Evolutionary conservation across 495 filamentous ascomycete species (phyloP).

Genomic region (Penicillium fimorum): DNA sequence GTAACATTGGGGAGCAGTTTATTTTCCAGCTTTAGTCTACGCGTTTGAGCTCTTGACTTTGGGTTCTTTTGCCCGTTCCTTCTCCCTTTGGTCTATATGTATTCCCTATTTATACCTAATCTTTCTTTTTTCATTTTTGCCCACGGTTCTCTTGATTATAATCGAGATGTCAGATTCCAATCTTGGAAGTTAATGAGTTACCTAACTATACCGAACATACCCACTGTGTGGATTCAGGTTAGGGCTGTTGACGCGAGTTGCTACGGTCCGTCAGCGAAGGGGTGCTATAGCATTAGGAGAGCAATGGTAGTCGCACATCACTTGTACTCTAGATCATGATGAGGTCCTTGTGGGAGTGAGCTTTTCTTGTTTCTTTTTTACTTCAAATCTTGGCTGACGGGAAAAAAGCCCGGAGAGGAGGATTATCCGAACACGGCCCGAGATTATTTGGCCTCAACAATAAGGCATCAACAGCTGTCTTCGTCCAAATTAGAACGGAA

Average conservation of each 20-base stretch:
- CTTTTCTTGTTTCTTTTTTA: no score
- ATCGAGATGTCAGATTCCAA: neutral
- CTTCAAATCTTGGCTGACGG: no score
- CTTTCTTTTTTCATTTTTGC: neutral
- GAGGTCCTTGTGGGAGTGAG: neutral
- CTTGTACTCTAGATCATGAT: neutral
- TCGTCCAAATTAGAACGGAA: neutral
- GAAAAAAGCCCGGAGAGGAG: neutral
- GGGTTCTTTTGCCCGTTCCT: neutral
- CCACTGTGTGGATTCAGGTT: neutral
- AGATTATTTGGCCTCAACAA: neutral
- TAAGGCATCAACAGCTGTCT: neutral
- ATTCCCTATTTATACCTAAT: neutral
- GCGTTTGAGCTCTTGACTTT: neutral
- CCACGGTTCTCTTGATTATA: neutral
- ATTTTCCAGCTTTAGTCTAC: neutral
- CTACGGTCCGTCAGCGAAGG: neutral
- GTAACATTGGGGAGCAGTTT: neutral
- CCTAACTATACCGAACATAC: neutral
- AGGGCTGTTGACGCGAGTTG: neutral
- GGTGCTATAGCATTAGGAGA: neutral
- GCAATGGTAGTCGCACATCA: neutral
- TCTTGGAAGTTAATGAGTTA: neutral
- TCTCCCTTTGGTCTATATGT: neutral
- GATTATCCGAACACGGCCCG: neutral